phyloP scores from a whole-genome alignment of 2,329 filamentous ascomycete species.

The Exophiala viscosa region DNA sequence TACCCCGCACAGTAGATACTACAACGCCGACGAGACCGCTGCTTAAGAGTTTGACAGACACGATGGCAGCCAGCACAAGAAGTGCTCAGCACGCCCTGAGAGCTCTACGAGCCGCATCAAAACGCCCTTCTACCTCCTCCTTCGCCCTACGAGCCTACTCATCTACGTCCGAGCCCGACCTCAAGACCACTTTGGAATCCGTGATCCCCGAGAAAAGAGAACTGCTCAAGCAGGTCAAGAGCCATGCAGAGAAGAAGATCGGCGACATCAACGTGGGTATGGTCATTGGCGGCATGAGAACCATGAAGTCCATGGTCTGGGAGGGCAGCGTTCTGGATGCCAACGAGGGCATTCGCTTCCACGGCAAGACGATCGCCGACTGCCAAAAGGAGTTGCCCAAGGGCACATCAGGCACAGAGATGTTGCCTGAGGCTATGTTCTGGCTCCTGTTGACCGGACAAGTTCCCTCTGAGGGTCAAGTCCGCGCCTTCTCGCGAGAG shows the following conservation, averaged over 20 bases:
- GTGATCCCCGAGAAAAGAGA: conserved; percentile 90
- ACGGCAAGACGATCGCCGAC: conserved; percentile 96
- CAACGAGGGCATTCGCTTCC: conserved; percentile 96
- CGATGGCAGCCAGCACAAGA: conserved; percentile 26
- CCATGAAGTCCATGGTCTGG: conserved; percentile 97
- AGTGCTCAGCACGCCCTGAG: conserved; percentile 24
- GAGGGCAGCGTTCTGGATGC: conserved; percentile 95
- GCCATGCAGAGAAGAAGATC: conserved; percentile 73
- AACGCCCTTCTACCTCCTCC: conserved; percentile 19
- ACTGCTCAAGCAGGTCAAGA: conserved; percentile 89
- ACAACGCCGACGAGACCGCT: background rate
- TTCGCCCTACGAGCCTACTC: conserved; percentile 57
- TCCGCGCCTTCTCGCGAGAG: conserved; percentile 77
- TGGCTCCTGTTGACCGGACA: conserved; percentile 94
- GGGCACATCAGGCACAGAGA: conserved; percentile 86
- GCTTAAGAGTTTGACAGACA: background rate
- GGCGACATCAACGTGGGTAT: conserved; percentile 93
- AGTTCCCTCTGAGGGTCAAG: conserved; percentile 77
- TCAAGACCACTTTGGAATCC: conserved; percentile 80
- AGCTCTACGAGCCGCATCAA: conserved; percentile 18
- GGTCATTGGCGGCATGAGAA: conserved; percentile 93
- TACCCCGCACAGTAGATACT: background rate
- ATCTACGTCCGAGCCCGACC: conserved; percentile 73
- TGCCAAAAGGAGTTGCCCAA: conserved; percentile 93
- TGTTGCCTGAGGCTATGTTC: conserved; percentile 99